These are phyloP conservation scores for Beauveria rudraprayagi DNA, from an alignment of 2,329 filamentous ascomycete species.

Conservation along the genomic window DNA sequence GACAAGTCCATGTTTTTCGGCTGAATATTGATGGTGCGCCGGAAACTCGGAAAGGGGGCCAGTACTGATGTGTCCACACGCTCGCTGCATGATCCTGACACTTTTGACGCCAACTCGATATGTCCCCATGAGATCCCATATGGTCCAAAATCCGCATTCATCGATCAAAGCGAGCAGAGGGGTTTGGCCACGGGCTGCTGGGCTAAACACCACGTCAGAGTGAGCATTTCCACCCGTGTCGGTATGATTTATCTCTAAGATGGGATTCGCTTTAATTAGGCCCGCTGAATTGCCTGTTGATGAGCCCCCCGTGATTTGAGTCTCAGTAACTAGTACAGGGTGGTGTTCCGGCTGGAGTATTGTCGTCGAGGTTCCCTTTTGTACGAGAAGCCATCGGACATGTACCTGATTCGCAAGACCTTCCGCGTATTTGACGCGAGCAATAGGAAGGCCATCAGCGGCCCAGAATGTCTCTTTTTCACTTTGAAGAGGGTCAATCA, in stretches of 20 bases:
- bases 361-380: conserved; percentile 43
- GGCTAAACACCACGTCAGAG: conserved; percentile 58
- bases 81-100: conserved; percentile 24
- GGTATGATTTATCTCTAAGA: conserved; percentile 43
- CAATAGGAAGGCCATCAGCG: conserved; percentile 41
- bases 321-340: conserved; percentile 24
- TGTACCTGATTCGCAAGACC: conserved; percentile 28
- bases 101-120: conserved; percentile 26
- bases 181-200: conserved; percentile 36
- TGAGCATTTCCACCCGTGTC: conserved; percentile 49
- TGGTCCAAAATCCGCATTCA: conserved; percentile 54
- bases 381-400: conserved; percentile 45
- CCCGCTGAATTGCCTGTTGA: conserved; percentile 30
- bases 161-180: conserved; percentile 61
- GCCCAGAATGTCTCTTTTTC: conserved; percentile 47
- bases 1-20: conserved; percentile 35
- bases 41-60: conserved; percentile 30
- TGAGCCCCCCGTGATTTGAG: conserved; percentile 4
- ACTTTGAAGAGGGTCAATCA: conserved; percentile 31
- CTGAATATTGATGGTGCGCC: conserved; percentile 18
- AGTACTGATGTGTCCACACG: conserved; percentile 36
- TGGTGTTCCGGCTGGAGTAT: conserved; percentile 45
- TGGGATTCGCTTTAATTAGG: conserved; percentile 45
- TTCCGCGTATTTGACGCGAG: conserved; percentile 41
- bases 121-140: conserved; percentile 51